Conservation (phyloP, 345 rosid genomes). For the Rubroshorea leprosula region DNA sequence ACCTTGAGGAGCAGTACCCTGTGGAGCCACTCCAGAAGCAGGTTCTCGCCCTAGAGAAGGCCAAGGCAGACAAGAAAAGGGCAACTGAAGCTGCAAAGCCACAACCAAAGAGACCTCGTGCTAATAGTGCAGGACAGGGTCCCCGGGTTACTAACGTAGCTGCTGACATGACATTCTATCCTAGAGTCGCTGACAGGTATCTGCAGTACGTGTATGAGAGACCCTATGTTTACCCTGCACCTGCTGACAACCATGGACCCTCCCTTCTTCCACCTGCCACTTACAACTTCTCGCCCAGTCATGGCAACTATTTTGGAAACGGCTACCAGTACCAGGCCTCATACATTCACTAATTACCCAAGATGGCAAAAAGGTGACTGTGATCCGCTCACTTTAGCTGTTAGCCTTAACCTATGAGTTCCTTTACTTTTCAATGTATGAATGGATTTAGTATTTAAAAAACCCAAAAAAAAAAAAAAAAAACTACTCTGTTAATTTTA, state of each 20-base stretch:
- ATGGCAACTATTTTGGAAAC: slow-evolving; percentile 86
- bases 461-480: slow-evolving; percentile 15
- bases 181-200: slow-evolving; percentile 66
- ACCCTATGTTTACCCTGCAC: slow-evolving; percentile 57
- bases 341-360: slow-evolving; percentile 63
- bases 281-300: slow-evolving; percentile 66
- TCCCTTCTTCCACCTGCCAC: slow-evolving; percentile 47
- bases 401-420: slow-evolving; percentile 50
- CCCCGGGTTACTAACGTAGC: slow-evolving; percentile 45
- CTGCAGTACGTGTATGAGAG: slow-evolving; percentile 80
- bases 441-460: slow-evolving; percentile 55
- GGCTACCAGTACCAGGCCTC: slow-evolving; percentile 88
- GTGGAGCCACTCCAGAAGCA: slow-evolving; percentile 61
- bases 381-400: slow-evolving; percentile 58
- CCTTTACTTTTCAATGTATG: slow-evolving; percentile 46
- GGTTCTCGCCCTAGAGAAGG: slow-evolving; percentile 81
- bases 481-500: slow-evolving; percentile 36
- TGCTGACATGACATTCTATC: slow-evolving; percentile 52
- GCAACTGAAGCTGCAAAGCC: slow-evolving; percentile 83
- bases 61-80: slow-evolving; percentile 87
- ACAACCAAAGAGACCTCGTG: slow-evolving; percentile 88
- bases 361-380: slow-evolving; percentile 41
- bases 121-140: slow-evolving; percentile 51
- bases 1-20: slow-evolving; percentile 79
- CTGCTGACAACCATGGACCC: slow-evolving; percentile 54